Evolutionary conservation across 345 rosid genomes (phyloP).

Genomic region (Citropsis articulata): DNA sequence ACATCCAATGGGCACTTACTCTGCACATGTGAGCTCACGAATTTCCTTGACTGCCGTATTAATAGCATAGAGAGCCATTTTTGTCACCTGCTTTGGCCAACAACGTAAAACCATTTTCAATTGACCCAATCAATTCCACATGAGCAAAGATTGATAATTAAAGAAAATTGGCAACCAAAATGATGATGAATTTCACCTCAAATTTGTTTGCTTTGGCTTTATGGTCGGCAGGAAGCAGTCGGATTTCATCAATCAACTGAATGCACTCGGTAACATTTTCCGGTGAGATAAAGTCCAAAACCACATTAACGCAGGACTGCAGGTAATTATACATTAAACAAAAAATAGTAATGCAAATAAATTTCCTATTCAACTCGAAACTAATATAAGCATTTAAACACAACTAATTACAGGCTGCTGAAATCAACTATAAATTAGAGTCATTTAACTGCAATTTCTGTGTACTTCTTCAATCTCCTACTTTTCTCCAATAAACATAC

Average conservation of each 20-base stretch:
- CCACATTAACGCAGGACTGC: slow-evolving; percentile 91
- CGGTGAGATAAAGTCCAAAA: slow-evolving; percentile 82
- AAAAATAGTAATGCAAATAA: slow-evolving; percentile 5
- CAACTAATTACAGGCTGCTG: background rate
- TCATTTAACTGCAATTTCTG: background rate
- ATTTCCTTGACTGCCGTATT: slow-evolving; percentile 69
- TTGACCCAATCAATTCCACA: background rate
- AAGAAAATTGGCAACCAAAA: background rate
- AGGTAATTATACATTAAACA: slow-evolving; percentile 13
- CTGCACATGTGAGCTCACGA: slow-evolving; percentile 64
- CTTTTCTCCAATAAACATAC: background rate
- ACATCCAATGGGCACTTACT: slow-evolving; percentile 27
- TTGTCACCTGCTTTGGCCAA: slow-evolving; percentile 60
- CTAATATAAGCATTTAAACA: background rate
- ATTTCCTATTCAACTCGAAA: slow-evolving; percentile 8
- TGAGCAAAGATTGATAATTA: background rate
- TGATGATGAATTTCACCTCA: slow-evolving; percentile 48
- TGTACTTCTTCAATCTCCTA: background rate
- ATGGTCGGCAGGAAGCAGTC: slow-evolving; percentile 65
- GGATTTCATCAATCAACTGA: slow-evolving; percentile 61
- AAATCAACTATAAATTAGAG: background rate
- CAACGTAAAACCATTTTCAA: background rate
- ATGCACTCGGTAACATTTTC: slow-evolving; percentile 69
- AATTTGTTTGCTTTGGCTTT: slow-evolving; percentile 59
- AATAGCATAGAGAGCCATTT: slow-evolving; percentile 70